Base-by-base conservation (phyloP, 1,139 yeast species). In the Pichia cactophila region DNA sequence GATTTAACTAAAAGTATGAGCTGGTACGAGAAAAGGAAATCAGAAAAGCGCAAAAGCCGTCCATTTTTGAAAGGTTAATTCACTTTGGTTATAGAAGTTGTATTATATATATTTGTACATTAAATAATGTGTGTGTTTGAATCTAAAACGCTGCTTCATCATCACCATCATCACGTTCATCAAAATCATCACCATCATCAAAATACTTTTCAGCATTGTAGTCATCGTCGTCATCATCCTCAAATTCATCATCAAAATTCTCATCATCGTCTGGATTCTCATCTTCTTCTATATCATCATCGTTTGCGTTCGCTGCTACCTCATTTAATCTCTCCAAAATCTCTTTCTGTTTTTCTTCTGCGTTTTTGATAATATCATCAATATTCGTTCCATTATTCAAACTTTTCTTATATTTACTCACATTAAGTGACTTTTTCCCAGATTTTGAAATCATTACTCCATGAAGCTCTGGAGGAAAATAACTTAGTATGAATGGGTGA, bases 381-480 rank as follows among this genome's bases (percentile, higher is more conserved):
- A 72, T 57, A 59, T 71, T 64, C 57, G 69, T 68, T 63, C 73
- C 63, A 17, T 46, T 45, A 14, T 45, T 48, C 36, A 63, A 64
- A 33, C 73, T 71, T 16, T 69, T 66, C 43, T 75, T 72, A 58
- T 74, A 74, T 33, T 73, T 70, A 0, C 82, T 73, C 45, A 81
- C 61, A 26, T 75, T 70, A 48, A 83, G 65, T n/a, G 79, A 64
- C 55, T 73, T 76, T 54, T 77, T 74, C n/a, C 52, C 52, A 2
- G 42, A 42, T 39, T 55, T 54, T 11, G 82, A 75, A 4, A 85
- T 81, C 33, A 83, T 52, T 2, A 57, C 87, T 28, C 75, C 69
- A 58, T 86, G 83, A 51, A 92, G 70, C 64, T 92, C 97, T 28
- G 72, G 74, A 1, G 97, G 97, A 65, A 90, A 87, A 54, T 85